Evolutionary conservation across 108 stramenopile species (phyloP), one percentile per base, ranked within the genome.

Genomic region (Pseudonitzschia delicatissima): DNA sequence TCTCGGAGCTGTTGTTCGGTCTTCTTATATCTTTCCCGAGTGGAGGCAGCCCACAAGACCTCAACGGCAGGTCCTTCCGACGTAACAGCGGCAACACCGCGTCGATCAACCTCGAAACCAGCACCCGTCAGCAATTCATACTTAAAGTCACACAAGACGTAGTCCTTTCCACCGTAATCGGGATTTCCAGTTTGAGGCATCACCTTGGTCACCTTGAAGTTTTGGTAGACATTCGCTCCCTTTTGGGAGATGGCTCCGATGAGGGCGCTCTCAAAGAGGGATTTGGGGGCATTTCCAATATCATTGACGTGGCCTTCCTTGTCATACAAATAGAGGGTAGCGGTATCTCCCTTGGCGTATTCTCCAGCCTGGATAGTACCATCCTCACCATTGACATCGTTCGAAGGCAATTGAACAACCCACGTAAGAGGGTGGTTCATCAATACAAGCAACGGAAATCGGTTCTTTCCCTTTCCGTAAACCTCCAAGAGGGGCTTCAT

Each of bases 281-380:
- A 64, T 67, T 90, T 90, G 33, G 73, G 72, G 36, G 82, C 76
- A 4, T 68, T 64, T 25, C 69, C 80, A 77, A 93, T 69, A 52
- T 87, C 78, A 64, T 82, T 77, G 7, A 88, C 84, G 25, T 86
- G 82, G 25, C 84, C 84, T 35, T 57, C 69, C 27, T 83, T 81
- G 25, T 73, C 68, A 66, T 88, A 81, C 27, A 93, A 78, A 57
- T 81, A 96, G 61, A 96, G 79, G 29, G 95, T 92, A 8, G 97
- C 97, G 18, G 94, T 95, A 74, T 97, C 97, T n/a, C 95, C 97
- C 82, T 95, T 96, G 40, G 83, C 90, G 74, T 97, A 97, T 73
- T 97, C 92, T 2, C 97, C 97, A 37, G 92, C 93, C 35, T 94
- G 92, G 44, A 97, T 79, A 8, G 97, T 96, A 29, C 97, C 97